phyloP scores from a whole-genome alignment of 495 filamentous ascomycete species.

The Platismatia glauca region DNA sequence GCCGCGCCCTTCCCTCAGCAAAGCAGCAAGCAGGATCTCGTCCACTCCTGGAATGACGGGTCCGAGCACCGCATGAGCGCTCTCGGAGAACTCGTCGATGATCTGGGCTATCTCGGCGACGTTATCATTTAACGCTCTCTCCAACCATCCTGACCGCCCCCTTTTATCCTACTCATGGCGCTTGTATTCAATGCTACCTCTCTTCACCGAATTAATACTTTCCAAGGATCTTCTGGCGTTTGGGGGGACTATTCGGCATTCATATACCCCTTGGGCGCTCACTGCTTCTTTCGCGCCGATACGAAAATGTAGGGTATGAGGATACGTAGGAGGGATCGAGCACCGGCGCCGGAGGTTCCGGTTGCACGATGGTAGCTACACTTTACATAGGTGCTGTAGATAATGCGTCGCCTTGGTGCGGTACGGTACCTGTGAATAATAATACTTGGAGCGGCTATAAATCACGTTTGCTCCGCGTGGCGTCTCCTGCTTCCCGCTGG shows the following conservation, averaged over 20 bases:
- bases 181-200: no score
- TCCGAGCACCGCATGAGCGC: slow-evolving; percentile 27
- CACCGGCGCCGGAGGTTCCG: background rate
- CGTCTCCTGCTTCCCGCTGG: no score
- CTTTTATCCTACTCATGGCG: background rate
- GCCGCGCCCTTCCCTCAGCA: slow-evolving; percentile 2
- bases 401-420: no score
- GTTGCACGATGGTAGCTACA: no score
- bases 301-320: background rate
- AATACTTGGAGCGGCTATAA: no score
- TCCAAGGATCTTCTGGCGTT: background rate
- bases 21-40: slow-evolving; percentile 15
- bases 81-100: slow-evolving; percentile 44
- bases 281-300: background rate
- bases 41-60: slow-evolving; percentile 30
- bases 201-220: no score
- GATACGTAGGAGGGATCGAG: background rate
- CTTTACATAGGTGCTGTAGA: no score
- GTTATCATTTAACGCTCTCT: no score
- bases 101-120: slow-evolving; percentile 44
- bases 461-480: no score
- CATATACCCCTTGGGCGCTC: background rate
- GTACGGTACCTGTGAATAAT: no score
- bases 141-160: slow-evolving; percentile 8
- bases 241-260: background rate